Conservation (phyloP, 139 green algal species). For the Spirogloea muscicola region DNA sequence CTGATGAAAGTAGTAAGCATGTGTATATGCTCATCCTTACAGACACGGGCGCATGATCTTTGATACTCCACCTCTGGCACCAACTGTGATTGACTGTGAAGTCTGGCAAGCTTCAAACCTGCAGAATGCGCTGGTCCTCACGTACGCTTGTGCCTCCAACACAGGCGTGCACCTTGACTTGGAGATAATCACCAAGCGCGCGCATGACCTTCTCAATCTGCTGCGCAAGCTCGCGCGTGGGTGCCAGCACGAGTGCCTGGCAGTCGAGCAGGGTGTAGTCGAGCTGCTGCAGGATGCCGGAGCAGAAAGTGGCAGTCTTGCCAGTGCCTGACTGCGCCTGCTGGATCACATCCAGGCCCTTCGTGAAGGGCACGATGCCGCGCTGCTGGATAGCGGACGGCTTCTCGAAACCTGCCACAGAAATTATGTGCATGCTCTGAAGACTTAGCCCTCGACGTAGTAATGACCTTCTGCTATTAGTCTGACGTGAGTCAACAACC, state of each 20-base stretch:
- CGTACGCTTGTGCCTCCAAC: slow-evolving; percentile 93
- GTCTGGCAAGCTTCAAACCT: slow-evolving; percentile 77
- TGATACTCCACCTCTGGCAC: not conserved
- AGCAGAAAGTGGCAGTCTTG: slow-evolving; percentile 99
- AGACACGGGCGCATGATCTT: slow-evolving; percentile 66
- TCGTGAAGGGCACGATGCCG: slow-evolving; percentile 97
- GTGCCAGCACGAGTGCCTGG: slow-evolving; percentile 95
- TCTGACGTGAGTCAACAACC: no score
- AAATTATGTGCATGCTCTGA: no score
- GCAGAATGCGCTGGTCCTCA: slow-evolving; percentile 95
- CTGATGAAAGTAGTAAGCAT: not conserved
- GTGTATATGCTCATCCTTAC: slow-evolving; percentile 91
- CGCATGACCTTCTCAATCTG: slow-evolving; percentile 99
- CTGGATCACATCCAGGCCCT: slow-evolving; percentile 98
- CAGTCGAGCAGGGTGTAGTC: slow-evolving; percentile 87
- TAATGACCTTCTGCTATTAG: no score
- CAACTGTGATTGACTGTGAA: slow-evolving; percentile 71
- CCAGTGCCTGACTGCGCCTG: slow-evolving; percentile 98
- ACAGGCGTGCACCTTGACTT: slow-evolving; percentile 98
- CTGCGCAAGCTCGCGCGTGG: slow-evolving; percentile 97
- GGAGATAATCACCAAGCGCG: slow-evolving; percentile 93
- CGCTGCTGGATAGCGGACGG: slow-evolving; percentile 99
- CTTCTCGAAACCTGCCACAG: slow-evolving; percentile 94
- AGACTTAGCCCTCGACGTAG: no score
- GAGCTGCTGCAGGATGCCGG: slow-evolving; percentile 93